Percentiles rank a stretch among this genome's conserved stretches.
Evolutionary conservation across 768 basidiomycete genomes (phyloP).

Genomic region (Clitopilus passeckerianus): DNA sequence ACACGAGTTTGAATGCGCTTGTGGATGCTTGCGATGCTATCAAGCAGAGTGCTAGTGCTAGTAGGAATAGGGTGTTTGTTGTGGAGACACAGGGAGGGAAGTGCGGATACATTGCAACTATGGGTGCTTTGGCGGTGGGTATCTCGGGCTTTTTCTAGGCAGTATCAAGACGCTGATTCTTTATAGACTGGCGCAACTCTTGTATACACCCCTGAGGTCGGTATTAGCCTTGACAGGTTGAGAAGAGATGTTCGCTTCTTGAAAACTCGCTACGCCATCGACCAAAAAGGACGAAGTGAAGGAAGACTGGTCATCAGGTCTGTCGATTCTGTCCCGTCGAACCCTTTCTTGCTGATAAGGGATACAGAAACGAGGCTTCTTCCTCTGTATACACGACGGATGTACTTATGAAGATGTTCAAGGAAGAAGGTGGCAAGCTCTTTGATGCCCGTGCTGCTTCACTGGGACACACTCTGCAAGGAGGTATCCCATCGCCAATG

Average conservation of each 20-base stretch:
- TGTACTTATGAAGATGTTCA: slow-evolving; percentile 88
- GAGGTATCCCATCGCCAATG: slow-evolving; percentile 90
- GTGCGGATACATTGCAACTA: slow-evolving; percentile 92
- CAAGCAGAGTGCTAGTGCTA: slow-evolving; percentile 97
- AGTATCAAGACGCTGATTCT: background rate
- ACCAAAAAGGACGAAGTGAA: slow-evolving; percentile 85
- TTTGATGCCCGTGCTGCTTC: slow-evolving; percentile 97
- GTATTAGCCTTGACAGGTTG: slow-evolving; percentile 79
- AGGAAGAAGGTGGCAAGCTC: slow-evolving; percentile 87
- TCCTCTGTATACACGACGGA: slow-evolving; percentile 90
- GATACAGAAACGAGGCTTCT: slow-evolving; percentile 72
- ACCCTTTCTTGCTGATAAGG: slow-evolving; percentile 1
- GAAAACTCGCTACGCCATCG: slow-evolving; percentile 78
- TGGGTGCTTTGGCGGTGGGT: slow-evolving; percentile 92
- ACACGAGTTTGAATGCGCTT: slow-evolving; percentile 96
- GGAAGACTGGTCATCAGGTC: slow-evolving; percentile 92
- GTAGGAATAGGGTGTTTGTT: slow-evolving; percentile 93
- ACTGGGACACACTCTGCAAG: slow-evolving; percentile 95
- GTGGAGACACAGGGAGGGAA: slow-evolving; percentile 98
- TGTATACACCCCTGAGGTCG: slow-evolving; percentile 91
- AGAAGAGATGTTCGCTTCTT: slow-evolving; percentile 85
- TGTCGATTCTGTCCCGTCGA: slow-evolving; percentile 1
- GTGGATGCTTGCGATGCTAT: slow-evolving; percentile 98
- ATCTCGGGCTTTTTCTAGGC: slow-evolving; percentile 8
- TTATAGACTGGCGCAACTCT: slow-evolving; percentile 82